Evolutionary conservation across 148 eudicot genomes (phyloP).

Genomic region (Chenopodium suecicum): DNA sequence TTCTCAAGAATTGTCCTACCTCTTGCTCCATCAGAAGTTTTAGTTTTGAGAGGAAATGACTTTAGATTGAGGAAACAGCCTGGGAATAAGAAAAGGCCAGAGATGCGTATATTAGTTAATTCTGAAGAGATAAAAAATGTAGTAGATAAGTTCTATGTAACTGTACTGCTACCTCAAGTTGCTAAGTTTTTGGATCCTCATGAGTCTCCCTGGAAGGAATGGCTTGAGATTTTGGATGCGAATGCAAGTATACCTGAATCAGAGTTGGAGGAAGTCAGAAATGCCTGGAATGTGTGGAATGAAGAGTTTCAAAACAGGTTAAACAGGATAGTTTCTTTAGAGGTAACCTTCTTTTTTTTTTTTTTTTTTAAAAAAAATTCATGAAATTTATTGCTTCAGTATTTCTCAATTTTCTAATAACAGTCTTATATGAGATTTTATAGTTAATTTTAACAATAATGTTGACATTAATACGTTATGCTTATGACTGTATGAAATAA

Average conservation of each 20-base stretch:
- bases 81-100: conserved; percentile 75
- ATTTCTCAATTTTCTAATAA: neutral
- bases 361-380: too few relatives aligned
- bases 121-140: conserved; percentile 65
- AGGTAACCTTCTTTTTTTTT: conserved; percentile 25
- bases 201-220: conserved; percentile 74
- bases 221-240: conserved; percentile 73
- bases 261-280: conserved; percentile 64
- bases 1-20: conserved; percentile 77
- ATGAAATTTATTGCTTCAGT: neutral
- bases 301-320: conserved; percentile 42
- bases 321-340: conserved; percentile 22
- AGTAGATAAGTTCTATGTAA: conserved; percentile 60
- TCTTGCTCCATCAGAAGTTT: conserved; percentile 86
- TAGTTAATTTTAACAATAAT: neutral
- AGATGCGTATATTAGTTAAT: conserved; percentile 65
- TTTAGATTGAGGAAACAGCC: conserved; percentile 59
- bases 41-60: conserved; percentile 73
- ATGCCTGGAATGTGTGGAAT: conserved; percentile 62
- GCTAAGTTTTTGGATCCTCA: conserved; percentile 67
- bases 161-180: conserved; percentile 58
- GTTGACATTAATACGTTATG: too few relatives aligned
- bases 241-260: conserved; percentile 66
- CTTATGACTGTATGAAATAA: neutral
- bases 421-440: neutral